phyloP scores from a whole-genome alignment of 2,329 filamentous ascomycete species.

The Pleurostoma richardsiae region DNA sequence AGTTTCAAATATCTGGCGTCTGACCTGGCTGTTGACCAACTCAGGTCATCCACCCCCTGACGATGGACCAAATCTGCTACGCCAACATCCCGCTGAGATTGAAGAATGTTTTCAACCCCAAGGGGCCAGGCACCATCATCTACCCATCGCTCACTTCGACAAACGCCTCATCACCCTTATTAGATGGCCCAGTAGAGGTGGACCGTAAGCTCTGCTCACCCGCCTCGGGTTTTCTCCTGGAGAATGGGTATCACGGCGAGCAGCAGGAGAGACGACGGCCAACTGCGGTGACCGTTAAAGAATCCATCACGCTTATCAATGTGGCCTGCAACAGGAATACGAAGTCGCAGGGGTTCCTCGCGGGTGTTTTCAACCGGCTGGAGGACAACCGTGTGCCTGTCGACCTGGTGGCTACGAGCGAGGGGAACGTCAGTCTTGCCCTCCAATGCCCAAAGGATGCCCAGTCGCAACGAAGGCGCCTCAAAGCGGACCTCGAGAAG shows the following conservation, averaged over 20 bases:
- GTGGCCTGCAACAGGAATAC: slow-evolving; percentile 21
- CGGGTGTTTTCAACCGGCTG: slow-evolving; percentile 19
- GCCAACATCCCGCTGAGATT: slow-evolving; percentile 58
- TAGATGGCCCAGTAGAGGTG: slow-evolving; percentile 8
- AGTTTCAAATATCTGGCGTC: no score
- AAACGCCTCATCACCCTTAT: slow-evolving; percentile 3
- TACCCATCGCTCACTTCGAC: slow-evolving; percentile 38
- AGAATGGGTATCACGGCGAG: slow-evolving; percentile 20
- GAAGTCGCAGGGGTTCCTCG: slow-evolving; percentile 20
- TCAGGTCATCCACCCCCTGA: slow-evolving; percentile 74
- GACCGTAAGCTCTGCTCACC: slow-evolving; percentile 8
- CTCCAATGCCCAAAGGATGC: slow-evolving; percentile 16
- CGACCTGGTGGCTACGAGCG: slow-evolving; percentile 21
- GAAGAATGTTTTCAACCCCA: slow-evolving; percentile 63
- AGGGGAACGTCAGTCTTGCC: slow-evolving; percentile 21
- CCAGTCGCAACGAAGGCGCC: slow-evolving; percentile 11
- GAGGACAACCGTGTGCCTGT: slow-evolving; percentile 19
- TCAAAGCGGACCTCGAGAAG: slow-evolving; percentile 19
- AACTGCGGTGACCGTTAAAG: slow-evolving; percentile 14
- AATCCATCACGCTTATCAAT: slow-evolving; percentile 17
- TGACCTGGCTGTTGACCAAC: no score
- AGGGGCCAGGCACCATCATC: slow-evolving; percentile 55
- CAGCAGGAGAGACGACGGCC: slow-evolving; percentile 18
- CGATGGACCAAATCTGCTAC: slow-evolving; percentile 70
- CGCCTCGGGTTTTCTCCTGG: slow-evolving; percentile 19